A percentile compares a stretch with the other conserved stretches of the same genome.
These are phyloP conservation scores for Metschnikowia matae DNA, from an alignment of 805 yeast genomes.

Conservation along the genomic window DNA sequence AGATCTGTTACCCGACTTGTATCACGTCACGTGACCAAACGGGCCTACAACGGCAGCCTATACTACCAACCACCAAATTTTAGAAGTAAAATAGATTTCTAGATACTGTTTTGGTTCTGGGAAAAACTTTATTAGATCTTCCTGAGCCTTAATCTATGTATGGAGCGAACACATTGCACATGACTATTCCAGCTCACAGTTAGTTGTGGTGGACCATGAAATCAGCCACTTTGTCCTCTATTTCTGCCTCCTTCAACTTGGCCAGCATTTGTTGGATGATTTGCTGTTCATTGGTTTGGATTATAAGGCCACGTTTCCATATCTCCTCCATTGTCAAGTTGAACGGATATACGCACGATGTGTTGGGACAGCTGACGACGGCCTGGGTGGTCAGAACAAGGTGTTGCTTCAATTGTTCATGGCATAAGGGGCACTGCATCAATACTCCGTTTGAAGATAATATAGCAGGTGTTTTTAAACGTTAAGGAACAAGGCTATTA, in stretches of 20 bases:
- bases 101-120: not conserved
- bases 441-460: not conserved
- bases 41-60: not conserved
- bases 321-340: conserved; percentile 28
- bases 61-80: not conserved
- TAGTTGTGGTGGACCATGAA: conserved; percentile 18
- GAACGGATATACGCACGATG: conserved; percentile 31
- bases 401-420: conserved; percentile 21
- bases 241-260: conserved; percentile 24
- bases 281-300: conserved; percentile 20
- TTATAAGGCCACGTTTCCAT: conserved; percentile 21
- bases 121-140: not conserved
- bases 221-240: conserved; percentile 23
- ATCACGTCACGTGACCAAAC: not conserved
- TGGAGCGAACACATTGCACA: not conserved
- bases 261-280: conserved; percentile 25
- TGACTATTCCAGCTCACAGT: not conserved
- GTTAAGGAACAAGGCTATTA: not conserved
- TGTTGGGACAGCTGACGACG: conserved; percentile 27
- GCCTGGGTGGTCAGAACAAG: conserved; percentile 26
- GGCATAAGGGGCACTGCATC: conserved; percentile 31
- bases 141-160: not conserved
- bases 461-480: not conserved
- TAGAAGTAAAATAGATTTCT: not conserved
- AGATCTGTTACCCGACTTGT: conserved; percentile 4